A percentile compares a stretch with the other conserved stretches of the same genome.
phyloP scores from a whole-genome alignment of 140 eudicot genomes.

The Bidens hawaiensis region DNA sequence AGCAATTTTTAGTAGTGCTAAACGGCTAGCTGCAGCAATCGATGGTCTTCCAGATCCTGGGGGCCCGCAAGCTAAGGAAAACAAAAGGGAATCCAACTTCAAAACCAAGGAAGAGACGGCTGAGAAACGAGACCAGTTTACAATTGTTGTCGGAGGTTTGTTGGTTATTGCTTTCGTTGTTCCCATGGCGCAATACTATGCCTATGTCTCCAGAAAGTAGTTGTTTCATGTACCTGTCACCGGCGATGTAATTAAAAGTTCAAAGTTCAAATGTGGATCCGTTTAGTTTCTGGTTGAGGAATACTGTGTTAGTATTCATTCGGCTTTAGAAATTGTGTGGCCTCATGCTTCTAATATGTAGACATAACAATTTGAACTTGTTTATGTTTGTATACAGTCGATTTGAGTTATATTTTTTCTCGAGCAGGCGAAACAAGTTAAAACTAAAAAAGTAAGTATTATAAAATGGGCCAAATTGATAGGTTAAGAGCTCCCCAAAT shows the following conservation, averaged over 20 bases:
- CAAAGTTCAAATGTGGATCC: slow-evolving; percentile 17
- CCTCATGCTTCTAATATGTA: background rate
- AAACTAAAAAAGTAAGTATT: background rate
- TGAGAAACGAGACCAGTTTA: slow-evolving; percentile 92
- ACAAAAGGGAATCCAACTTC: slow-evolving; percentile 93
- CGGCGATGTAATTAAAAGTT: slow-evolving; percentile 21
- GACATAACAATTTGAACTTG: background rate
- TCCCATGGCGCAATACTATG: slow-evolving; percentile 98
- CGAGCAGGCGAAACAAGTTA: background rate
- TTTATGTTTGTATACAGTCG: background rate
- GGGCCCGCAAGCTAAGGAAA: slow-evolving; percentile 76
- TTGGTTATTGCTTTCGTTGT: slow-evolving; percentile 93
- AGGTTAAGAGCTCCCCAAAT: background rate
- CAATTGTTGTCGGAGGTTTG: slow-evolving; percentile 85
- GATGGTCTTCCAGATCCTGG: slow-evolving; percentile 97
- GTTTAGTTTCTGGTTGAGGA: background rate
- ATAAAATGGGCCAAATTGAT: background rate
- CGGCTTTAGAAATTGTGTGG: background rate
- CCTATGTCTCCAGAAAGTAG: slow-evolving; percentile 85
- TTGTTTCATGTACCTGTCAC: background rate
- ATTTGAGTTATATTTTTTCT: background rate
- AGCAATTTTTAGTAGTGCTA: slow-evolving; percentile 72
- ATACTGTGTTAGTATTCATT: background rate
- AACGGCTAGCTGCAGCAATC: slow-evolving; percentile 75
- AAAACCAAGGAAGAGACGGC: slow-evolving; percentile 88